Base-by-base conservation (phyloP, 495 filamentous ascomycete species). In the Hypoxylon subgilvum region DNA sequence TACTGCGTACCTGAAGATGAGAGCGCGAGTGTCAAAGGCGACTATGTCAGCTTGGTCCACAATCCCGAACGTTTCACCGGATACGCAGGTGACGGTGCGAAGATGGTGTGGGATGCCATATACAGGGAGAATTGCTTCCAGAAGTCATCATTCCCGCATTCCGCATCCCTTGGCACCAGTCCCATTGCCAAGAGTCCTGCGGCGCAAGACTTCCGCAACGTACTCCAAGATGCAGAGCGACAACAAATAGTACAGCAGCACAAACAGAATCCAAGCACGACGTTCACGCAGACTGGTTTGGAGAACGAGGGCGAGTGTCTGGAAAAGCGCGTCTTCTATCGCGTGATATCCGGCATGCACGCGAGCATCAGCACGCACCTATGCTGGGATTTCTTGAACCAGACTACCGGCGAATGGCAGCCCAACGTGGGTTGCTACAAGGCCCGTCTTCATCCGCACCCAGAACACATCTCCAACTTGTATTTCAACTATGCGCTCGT, bases 401-500 rank as follows among this genome's bases (percentile, higher is more conserved):
- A 96, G 70, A 91, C 88, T 1, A 97, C 94, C 1, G 94, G 95
- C 32, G 75, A 91, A 73, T 97, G 94, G 94, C 85, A 87, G 38
- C 95, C 94, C 10, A 98, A 98, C 64, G 75, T 96, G 25, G 79
- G 82, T 64, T 98, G 94, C 79, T 98, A 94, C 81, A 85, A 88
- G 69, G 77, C 85, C 14, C 88, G 94, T 9, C 82, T 98, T 13
- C 87, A 94, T 66, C 78, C 79, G 6, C 84, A 90, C 64, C 92
- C 93, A 0, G 94, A 98, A 58, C 88, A 92, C 45, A 87, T 97
- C 67, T 93, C 93, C 48, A 98, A 98, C 72, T 83, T 97, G 52
- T 98, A 97, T 76, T 98, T 98, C 79, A 96, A 98, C 80, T 98
- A 96, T 69, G 94, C 94, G 0, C 81, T 98, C 22, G 80, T 98